phyloP scores from a whole-genome alignment of 352 stramenopile species.

The Phytophthora rubi region DNA sequence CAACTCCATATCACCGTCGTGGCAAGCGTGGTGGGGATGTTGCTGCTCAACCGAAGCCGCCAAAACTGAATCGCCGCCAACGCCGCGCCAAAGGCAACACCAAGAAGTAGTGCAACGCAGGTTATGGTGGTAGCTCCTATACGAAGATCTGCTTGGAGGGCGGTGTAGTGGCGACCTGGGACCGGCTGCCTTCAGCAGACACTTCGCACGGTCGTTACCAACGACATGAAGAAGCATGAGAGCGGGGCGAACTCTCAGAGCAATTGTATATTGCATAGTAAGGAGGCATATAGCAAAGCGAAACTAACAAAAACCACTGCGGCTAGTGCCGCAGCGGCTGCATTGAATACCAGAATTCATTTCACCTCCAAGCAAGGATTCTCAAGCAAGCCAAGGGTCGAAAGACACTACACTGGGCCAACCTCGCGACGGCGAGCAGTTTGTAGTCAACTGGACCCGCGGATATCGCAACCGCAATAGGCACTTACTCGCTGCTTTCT shows the following conservation, averaged over 20 bases:
- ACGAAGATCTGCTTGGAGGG: conserved; percentile 2
- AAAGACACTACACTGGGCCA: background rate
- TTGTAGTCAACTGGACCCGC: too few relatives aligned
- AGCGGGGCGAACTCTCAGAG: conserved; percentile 4
- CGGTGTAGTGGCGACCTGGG: conserved; percentile 2
- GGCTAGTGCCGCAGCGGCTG: background rate
- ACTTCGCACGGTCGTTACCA: conserved; percentile 6
- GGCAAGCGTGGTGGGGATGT: background rate
- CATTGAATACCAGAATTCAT: conserved; percentile 17
- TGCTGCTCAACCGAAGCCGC: background rate
- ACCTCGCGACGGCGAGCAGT: too few relatives aligned
- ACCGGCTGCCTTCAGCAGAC: conserved; percentile 2
- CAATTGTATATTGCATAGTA: background rate
- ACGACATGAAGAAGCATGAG: conserved; percentile 5
- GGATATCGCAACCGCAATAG: too few relatives aligned
- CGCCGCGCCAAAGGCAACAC: background rate
- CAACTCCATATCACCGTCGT: background rate
- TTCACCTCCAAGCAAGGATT: conserved; percentile 3
- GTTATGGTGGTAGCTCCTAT: background rate
- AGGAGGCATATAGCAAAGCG: too few relatives aligned
- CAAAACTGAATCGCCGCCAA: conserved; percentile 1
- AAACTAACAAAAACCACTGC: too few relatives aligned
- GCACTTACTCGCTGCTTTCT: too few relatives aligned
- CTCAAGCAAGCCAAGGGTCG: conserved; percentile 3
- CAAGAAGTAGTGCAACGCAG: background rate